phyloP scores from a whole-genome alignment of 1,139 yeast genomes.

The Saccharomyces pastorianus region DNA sequence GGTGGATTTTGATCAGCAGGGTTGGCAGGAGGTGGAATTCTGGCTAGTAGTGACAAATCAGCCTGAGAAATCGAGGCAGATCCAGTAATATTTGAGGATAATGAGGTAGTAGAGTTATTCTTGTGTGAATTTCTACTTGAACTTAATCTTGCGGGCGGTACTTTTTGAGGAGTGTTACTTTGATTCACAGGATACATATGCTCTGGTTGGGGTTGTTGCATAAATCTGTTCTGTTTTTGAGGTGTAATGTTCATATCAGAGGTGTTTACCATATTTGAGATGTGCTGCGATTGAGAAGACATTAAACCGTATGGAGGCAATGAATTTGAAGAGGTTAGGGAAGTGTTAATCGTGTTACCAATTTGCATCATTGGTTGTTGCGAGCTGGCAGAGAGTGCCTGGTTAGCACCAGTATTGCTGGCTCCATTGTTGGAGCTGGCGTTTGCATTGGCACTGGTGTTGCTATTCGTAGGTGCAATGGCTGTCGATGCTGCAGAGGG shows the following conservation, averaged over 20 bases:
- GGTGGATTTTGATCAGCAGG: constrained; percentile 99
- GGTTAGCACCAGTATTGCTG: background rate
- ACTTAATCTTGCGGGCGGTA: constrained; percentile 11
- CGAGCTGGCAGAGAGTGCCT: constrained; percentile 17
- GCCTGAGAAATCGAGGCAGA: constrained; percentile 39
- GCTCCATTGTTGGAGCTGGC: background rate
- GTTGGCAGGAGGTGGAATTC: constrained; percentile 93
- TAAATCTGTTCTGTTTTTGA: constrained; percentile 5
- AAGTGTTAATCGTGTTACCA: constrained; percentile 18
- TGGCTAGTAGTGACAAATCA: constrained; percentile 60
- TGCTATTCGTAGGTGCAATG: constrained; percentile 1
- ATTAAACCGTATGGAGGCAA: background rate
- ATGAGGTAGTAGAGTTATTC: constrained; percentile 4
- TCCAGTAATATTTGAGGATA: constrained; percentile 11
- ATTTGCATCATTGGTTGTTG: constrained; percentile 26
- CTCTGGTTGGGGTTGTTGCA: constrained; percentile 7
- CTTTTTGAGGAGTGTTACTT: constrained; percentile 13
- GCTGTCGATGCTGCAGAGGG: constrained; percentile 2
- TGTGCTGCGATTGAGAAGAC: background rate
- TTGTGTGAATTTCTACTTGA: constrained; percentile 10
- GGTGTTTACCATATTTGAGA: background rate
- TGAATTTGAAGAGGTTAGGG: constrained; percentile 13
- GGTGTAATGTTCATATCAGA: constrained; percentile 3
- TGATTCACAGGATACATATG: constrained; percentile 6
- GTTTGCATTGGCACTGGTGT: background rate